Base-by-base conservation (phyloP, 2,329 filamentous ascomycete species). In the Lachnellula hyalina region DNA sequence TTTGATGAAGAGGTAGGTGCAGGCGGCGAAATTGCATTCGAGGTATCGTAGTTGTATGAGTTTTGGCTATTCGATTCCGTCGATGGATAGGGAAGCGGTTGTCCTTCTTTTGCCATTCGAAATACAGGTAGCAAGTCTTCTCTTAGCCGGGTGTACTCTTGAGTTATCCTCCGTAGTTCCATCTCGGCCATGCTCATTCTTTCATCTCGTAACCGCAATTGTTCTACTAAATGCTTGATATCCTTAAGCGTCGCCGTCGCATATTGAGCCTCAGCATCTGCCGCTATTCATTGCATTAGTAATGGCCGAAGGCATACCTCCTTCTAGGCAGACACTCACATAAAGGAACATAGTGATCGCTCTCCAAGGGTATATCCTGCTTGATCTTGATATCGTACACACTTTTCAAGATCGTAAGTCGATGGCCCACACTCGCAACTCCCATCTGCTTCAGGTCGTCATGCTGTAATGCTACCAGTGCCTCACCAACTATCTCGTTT, bases 381-480 rank as follows among this genome's bases (percentile, higher is more conserved):
- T 90, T 90, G 71, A 93, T 87, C 75, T 99, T 99, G 68, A 94
- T 86, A 68, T 97, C 92, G 74, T 96, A 97, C 52, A 97, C 91
- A 66, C 86, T 92, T 75, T 96, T 97, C 55, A 99, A 80, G 55
- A 99, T 95, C 21, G 91, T 96, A 65, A 99, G 78, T 57, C 94
- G 86, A 74, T 99, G 94, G 41, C 94, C 94, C 47, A 96, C 90
- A 73, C 93, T 97, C 60, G 79, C 78, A 61, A 99, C 89, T 47
- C 92, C 92, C 85, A 97, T 93, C 69, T 95, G 90, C 73, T 95
- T 96, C 65, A 99, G 77, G 70, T 97, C 93, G 54, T 96, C 89
- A 70, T 97, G 94, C 60, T 89, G 87, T 60, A 99, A 76, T 41
- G 90, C 90, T 54, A 96, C 84, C 59, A 99, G 77, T 51, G 90